Percentiles rank a stretch among this genome's conserved stretches.
phyloP scores from a whole-genome alignment of 768 basidiomycete species.

The Boletus eberwhitei region DNA sequence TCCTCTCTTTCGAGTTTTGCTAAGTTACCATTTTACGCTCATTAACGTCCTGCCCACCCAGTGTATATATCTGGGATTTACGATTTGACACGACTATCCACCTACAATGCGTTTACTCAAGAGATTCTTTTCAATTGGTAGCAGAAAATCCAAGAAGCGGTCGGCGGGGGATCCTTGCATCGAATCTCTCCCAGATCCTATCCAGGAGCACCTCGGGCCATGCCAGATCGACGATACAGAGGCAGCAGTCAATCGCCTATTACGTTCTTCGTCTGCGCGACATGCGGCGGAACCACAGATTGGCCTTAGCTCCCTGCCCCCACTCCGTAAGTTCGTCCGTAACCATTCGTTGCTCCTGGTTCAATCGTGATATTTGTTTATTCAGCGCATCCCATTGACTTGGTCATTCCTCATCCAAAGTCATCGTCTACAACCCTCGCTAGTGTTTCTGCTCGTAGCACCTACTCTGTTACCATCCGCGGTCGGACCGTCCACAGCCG shows the following conservation, averaged over 20 bases:
- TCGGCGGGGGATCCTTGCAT: constrained; percentile 24
- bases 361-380: neutral
- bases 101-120: constrained; percentile 64
- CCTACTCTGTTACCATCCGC: constrained; percentile 72
- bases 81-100: constrained; percentile 27
- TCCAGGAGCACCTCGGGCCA: constrained; percentile 13
- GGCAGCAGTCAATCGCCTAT: constrained; percentile 44
- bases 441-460: constrained; percentile 52
- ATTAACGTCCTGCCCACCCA: constrained; percentile 27
- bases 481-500: constrained; percentile 55
- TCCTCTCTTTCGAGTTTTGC: neutral
- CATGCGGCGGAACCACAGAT: constrained; percentile 54
- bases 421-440: constrained; percentile 52
- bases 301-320: constrained; percentile 57
- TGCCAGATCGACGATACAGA: constrained; percentile 43
- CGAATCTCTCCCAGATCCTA: constrained; percentile 26
- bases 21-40: constrained; percentile 20
- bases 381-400: constrained; percentile 66
- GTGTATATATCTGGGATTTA: constrained; percentile 17
- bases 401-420: constrained; percentile 46
- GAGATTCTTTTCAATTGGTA: constrained; percentile 64
- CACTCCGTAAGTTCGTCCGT: constrained; percentile 57
- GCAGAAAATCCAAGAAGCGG: constrained; percentile 56
- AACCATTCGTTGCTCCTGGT: neutral
- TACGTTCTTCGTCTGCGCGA: constrained; percentile 72